A percentile compares a stretch with the other conserved stretches of the same genome.
These are phyloP conservation scores for Colletotrichum liriopes DNA, from an alignment of 2,329 filamentous ascomycete species.

Conservation along the genomic window DNA sequence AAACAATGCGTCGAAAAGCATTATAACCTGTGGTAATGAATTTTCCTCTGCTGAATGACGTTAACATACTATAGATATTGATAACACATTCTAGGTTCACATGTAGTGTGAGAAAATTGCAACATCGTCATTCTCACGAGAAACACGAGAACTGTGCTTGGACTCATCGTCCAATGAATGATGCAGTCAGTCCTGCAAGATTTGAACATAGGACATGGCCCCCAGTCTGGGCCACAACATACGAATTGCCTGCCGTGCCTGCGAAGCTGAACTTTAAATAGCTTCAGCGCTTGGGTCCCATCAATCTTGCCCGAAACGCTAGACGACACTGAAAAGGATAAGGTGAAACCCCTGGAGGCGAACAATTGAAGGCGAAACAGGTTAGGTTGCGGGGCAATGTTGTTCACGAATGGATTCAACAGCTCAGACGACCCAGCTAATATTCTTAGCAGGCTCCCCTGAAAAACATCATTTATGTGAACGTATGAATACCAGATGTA, in stretches of 20 bases:
- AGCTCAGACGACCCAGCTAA: not conserved
- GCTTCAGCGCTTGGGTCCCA: not conserved
- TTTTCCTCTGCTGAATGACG: not conserved
- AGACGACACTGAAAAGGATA: not conserved
- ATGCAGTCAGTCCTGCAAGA: not conserved
- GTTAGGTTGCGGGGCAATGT: not conserved
- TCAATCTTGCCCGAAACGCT: conserved; percentile 9
- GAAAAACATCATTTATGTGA: not conserved
- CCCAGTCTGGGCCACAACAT: no score
- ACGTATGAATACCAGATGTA: not conserved
- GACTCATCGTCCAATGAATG: not conserved
- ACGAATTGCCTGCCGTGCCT: not conserved
- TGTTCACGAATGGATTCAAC: not conserved
- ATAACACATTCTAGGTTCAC: not conserved
- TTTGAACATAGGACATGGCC: not conserved
- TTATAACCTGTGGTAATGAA: not conserved
- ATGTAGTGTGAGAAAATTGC: no score
- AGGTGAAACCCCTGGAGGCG: conserved; percentile 20
- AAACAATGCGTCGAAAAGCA: not conserved
- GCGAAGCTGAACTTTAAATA: not conserved
- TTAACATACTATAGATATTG: not conserved
- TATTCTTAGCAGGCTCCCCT: not conserved
- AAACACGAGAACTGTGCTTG: not conserved
- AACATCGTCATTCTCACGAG: not conserved
- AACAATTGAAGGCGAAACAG: not conserved